These are phyloP conservation scores for Colletotrichum cordylinicola DNA, from an alignment of 2,329 filamentous ascomycete species.

Conservation along the genomic window DNA sequence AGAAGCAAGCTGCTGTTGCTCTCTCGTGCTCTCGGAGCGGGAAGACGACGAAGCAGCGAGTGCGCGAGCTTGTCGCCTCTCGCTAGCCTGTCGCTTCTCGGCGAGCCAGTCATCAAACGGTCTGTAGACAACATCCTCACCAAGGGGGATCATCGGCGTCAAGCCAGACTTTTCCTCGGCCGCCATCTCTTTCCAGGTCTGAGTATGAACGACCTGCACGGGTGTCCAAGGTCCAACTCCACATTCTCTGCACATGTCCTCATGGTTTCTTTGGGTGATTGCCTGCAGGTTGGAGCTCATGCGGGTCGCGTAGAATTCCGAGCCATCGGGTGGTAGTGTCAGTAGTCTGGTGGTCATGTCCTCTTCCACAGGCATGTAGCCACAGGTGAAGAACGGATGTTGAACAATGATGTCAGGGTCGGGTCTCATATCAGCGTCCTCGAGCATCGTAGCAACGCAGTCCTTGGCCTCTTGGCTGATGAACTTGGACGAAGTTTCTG, in stretches of 20 bases:
- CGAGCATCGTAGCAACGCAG: slow-evolving; percentile 76
- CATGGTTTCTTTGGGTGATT: slow-evolving; percentile 56
- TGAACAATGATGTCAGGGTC: slow-evolving; percentile 80
- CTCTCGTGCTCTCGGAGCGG: slow-evolving; percentile 26
- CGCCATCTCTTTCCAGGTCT: slow-evolving; percentile 70
- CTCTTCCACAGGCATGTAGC: slow-evolving; percentile 70
- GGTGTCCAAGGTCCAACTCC: slow-evolving; percentile 62
- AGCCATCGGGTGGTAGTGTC: slow-evolving; percentile 60
- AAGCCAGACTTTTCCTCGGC: slow-evolving; percentile 72
- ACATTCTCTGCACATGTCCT: slow-evolving; percentile 63
- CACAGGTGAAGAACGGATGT: slow-evolving; percentile 79
- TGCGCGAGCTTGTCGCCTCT: slow-evolving; percentile 45
- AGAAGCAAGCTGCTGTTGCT: slow-evolving; percentile 39
- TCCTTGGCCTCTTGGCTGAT: slow-evolving; percentile 80
- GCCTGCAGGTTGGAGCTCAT: slow-evolving; percentile 50
- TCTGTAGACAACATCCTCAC: slow-evolving; percentile 67
- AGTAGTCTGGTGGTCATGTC: slow-evolving; percentile 66
- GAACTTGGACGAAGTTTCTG: slow-evolving; percentile 69
- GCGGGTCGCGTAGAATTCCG: slow-evolving; percentile 62
- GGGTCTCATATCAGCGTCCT: slow-evolving; percentile 77
- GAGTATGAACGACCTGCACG: slow-evolving; percentile 53
- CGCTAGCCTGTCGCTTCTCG: slow-evolving; percentile 56
- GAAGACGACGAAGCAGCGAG: slow-evolving; percentile 22
- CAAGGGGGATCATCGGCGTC: slow-evolving; percentile 67
- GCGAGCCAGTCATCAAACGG: slow-evolving; percentile 67